Evolutionary conservation across 345 rosid genomes (phyloP).

Genomic region (Acer negundo): DNA sequence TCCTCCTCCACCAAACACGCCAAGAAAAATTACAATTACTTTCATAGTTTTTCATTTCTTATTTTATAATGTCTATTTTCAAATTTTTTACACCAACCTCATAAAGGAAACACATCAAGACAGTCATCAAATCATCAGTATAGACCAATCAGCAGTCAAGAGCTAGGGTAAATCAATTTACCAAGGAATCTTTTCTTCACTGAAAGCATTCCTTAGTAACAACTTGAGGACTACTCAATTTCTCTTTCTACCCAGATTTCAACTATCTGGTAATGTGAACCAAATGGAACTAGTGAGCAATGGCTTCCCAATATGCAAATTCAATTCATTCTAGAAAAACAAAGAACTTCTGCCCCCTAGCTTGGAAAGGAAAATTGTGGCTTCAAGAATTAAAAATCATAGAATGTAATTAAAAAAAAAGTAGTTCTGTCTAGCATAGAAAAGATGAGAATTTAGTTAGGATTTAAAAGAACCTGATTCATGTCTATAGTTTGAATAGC

Average conservation of each 20-base stretch:
- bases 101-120: not conserved
- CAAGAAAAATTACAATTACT: not conserved
- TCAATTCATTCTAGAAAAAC: not conserved
- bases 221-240: not conserved
- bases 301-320: not conserved
- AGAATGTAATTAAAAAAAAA: not conserved
- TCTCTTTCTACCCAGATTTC: not conserved
- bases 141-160: not conserved
- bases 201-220: not conserved
- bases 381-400: not conserved
- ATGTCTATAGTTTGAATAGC: slow-evolving; percentile 98
- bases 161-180: not conserved
- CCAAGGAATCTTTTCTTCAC: not conserved
- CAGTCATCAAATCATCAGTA: not conserved
- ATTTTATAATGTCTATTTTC: not conserved
- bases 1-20: slow-evolving; percentile 4
- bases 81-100: not conserved
- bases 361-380: not conserved
- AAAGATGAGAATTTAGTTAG: not conserved
- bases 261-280: not conserved
- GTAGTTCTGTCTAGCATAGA: not conserved
- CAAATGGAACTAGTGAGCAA: not conserved
- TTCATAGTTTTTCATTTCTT: not conserved
- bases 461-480: slow-evolving; percentile 73
- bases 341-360: not conserved